Conservation (phyloP, 2,329 filamentous ascomycete genomes). For the Lecanicillium sp. region DNA sequence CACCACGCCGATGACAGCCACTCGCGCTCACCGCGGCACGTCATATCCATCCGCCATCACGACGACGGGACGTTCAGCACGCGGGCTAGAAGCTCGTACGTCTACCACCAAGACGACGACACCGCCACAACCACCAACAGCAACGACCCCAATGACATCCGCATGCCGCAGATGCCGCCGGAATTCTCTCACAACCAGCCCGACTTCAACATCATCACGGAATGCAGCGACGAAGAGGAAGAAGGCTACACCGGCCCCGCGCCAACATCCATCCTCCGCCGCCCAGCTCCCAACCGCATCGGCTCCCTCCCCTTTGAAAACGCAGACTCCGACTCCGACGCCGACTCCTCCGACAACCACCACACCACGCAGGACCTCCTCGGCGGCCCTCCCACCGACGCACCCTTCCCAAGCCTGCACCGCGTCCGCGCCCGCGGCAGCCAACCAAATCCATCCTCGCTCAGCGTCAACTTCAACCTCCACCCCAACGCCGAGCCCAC, state of each 20-base stretch:
- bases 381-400: slow-evolving; percentile 18
- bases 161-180: slow-evolving; percentile 47
- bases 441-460: slow-evolving; percentile 2
- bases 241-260: slow-evolving; percentile 21
- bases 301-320: slow-evolving; percentile 49
- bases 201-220: slow-evolving; percentile 48
- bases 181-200: slow-evolving; percentile 43
- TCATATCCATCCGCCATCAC: slow-evolving; percentile 45
- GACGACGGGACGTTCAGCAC: slow-evolving; percentile 43
- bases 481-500: slow-evolving; percentile 4
- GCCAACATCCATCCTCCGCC: slow-evolving; percentile 20
- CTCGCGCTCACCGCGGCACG: slow-evolving; percentile 19
- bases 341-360: slow-evolving; percentile 23
- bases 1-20: slow-evolving; percentile 1
- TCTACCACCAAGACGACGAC: slow-evolving; percentile 17
- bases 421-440: slow-evolving; percentile 16
- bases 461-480: slow-evolving; percentile 8
- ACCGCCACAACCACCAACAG: too few relatives aligned
- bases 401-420: slow-evolving; percentile 16
- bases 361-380: slow-evolving; percentile 15
- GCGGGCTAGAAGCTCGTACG: slow-evolving; percentile 36
- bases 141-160: slow-evolving; percentile 35
- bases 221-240: slow-evolving; percentile 53
- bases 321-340: slow-evolving; percentile 25
- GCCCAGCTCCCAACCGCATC: slow-evolving; percentile 40